Evolutionary conservation across 2,329 filamentous ascomycete genomes (phyloP), one percentile per base, ranked within the genome.

Genomic region (Sordariomycetes sp.): DNA sequence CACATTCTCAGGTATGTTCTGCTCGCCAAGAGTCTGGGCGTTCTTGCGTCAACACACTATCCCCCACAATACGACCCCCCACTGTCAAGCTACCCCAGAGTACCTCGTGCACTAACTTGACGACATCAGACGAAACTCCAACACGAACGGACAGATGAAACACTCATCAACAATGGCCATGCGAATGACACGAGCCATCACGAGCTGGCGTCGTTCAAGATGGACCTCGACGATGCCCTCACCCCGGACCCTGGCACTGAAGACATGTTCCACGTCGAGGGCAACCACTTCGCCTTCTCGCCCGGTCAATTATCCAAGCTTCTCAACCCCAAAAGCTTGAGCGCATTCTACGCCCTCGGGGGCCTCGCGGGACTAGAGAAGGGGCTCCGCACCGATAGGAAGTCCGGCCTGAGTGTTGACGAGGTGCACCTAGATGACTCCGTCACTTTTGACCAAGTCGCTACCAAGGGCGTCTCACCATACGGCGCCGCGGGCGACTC

Each of bases 261-360:
- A 69, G 78, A 76, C 48, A 86, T 89, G 66, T 91, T 88, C 65
- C 68, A 79, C 50, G 77, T 85, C 17, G 75, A 82, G 53, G 74
- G 85, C 63, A 89, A 87, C 67, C 81, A 77, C 52, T 90, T 90
- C 63, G 87, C 85, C 10, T 90, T 85, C 64, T 80, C 83, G 0
- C 85, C 85, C 12, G 88, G 87, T 25, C 86, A 88, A 63, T 71
- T 89, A 63, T 83, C 81, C 61, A 92, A 92, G 70, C 72, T 94
- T 7, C 75, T 90, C 55, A 91, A 91, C 61, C 88, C 89, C 0
- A 94, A 94, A 70, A 90, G 79, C 63, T 74, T 88, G 60, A 75
- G 80, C 28, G 88, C 87, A 4, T 90, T 91, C 60, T 82, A 86
- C 62, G 86, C 86, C 6, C 69, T 94, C 2, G 89, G 89, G 57